Conservation (phyloP, 352 stramenopile species). For the Blastocystis hominis region DNA sequence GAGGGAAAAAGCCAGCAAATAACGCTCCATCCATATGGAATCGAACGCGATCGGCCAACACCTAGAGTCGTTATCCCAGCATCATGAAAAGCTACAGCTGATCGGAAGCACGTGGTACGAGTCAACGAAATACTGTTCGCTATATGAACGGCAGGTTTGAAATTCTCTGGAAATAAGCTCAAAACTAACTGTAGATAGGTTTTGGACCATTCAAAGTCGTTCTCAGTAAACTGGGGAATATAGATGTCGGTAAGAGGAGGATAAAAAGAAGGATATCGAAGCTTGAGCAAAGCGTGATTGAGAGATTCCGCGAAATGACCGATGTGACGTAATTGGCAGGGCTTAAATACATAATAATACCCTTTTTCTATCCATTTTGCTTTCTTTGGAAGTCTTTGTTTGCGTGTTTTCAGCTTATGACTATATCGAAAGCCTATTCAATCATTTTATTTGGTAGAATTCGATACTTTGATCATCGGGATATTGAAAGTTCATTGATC, state of each 20-base stretch:
- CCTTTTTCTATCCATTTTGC: too few species aligned
- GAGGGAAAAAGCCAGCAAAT: slow-evolving; percentile 26
- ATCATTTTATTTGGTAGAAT: too few species aligned
- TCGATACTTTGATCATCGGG: too few species aligned
- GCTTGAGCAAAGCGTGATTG: slow-evolving; percentile 13
- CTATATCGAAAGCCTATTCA: too few species aligned
- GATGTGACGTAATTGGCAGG: slow-evolving; percentile 11
- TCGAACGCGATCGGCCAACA: background rate
- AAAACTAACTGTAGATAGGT: slow-evolving; percentile 5
- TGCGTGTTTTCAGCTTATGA: too few species aligned
- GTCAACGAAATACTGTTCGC: background rate
- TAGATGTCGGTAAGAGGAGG: background rate
- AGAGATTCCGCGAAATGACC: slow-evolving; percentile 29
- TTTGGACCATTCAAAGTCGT: slow-evolving; percentile 40
- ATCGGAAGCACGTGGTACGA: too few species aligned
- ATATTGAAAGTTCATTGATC: too few species aligned
- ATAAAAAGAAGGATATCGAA: background rate
- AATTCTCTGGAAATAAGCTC: background rate
- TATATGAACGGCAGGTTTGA: background rate
- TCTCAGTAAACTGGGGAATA: background rate
- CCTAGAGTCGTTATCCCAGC: too few species aligned
- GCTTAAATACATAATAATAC: background rate
- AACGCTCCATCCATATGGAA: background rate
- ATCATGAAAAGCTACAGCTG: too few species aligned
- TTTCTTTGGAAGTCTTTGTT: too few species aligned